A percentile compares a stretch with the other conserved stretches of the same genome.
These are phyloP conservation scores for Strigomonas culicis DNA, from an alignment of 208 protist genomes.

Conservation along the genomic window DNA sequence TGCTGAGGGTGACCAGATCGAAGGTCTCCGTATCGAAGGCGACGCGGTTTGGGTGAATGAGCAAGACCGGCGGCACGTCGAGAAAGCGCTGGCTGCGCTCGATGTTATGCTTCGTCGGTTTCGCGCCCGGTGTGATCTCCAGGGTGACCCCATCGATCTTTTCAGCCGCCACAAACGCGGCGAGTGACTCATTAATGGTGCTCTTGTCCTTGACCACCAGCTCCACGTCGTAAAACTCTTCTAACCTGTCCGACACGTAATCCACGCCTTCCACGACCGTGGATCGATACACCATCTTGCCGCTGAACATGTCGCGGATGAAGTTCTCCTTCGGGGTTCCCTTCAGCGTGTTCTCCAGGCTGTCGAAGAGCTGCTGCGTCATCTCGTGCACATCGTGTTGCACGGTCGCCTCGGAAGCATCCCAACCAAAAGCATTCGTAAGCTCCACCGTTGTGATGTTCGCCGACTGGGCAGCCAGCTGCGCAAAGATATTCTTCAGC, in stretches of 20 bases:
- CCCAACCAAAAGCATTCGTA: constrained; percentile 89
- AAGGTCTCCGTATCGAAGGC: constrained; percentile 79
- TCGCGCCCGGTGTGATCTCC: constrained; percentile 44
- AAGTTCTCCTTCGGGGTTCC: constrained; percentile 61
- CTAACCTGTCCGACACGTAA: constrained; percentile 62
- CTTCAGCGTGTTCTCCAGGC: constrained; percentile 71
- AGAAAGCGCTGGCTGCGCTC: constrained; percentile 72
- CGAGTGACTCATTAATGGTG: constrained; percentile 75
- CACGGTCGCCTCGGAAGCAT: constrained; percentile 37
- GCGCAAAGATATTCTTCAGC: constrained; percentile 70
- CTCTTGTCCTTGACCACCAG: constrained; percentile 79
- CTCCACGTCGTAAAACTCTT: constrained; percentile 88
- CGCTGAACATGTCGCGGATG: constrained; percentile 76
- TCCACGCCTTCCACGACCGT: constrained; percentile 57
- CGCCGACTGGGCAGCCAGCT: constrained; percentile 42
- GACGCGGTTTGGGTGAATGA: constrained; percentile 89
- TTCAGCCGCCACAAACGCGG: constrained; percentile 58
- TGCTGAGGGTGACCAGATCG: constrained; percentile 74
- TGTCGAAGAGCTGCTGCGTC: constrained; percentile 83
- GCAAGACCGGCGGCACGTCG: constrained; percentile 79
- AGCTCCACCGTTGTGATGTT: constrained; percentile 73
- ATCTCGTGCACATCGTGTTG: constrained; percentile 93
- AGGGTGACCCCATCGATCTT: constrained; percentile 82
- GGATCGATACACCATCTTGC: constrained; percentile 66
- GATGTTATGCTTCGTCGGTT: constrained; percentile 50